Percentiles rank a stretch among this genome's conserved stretches.
Conservation (phyloP, 2,329 filamentous ascomycete species). For the Ophiocordyceps camponoti-saundersi region DNA sequence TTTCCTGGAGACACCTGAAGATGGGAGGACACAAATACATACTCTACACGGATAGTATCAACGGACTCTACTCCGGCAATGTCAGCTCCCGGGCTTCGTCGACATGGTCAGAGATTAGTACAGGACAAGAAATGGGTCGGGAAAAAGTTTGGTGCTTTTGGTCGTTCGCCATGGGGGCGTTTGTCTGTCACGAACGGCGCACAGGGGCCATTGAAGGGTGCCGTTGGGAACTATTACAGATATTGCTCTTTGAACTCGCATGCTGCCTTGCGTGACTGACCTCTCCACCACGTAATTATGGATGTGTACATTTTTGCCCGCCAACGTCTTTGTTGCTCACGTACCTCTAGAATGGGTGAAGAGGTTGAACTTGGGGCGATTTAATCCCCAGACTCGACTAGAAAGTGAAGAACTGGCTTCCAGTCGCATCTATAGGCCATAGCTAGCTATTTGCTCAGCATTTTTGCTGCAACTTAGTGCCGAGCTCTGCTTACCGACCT, state of each 20-base stretch:
- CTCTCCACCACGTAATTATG: too few relatives aligned
- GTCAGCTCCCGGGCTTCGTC: conserved; percentile 4
- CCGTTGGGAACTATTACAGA: conserved; percentile 5
- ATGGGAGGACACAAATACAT: background rate
- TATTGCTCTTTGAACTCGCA: background rate
- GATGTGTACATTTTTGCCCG: too few relatives aligned
- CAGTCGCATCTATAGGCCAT: too few relatives aligned
- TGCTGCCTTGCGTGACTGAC: too few relatives aligned
- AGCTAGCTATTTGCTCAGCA: too few relatives aligned
- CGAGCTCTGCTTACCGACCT: too few relatives aligned
- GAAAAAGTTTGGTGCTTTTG: conserved; percentile 11
- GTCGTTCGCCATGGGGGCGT: conserved; percentile 8
- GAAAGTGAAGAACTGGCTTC: too few relatives aligned
- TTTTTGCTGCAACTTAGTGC: too few relatives aligned
- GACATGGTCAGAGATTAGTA: conserved; percentile 12
- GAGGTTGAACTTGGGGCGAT: too few relatives aligned
- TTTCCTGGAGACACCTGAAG: background rate
- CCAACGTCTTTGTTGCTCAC: too few relatives aligned
- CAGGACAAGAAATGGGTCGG: conserved; percentile 15
- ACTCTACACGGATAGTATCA: background rate
- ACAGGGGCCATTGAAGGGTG: conserved; percentile 7
- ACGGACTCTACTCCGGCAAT: background rate
- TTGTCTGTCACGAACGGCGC: conserved; percentile 11
- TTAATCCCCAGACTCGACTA: too few relatives aligned
- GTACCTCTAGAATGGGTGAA: too few relatives aligned